Conservation (phyloP, 2,329 filamentous ascomycete species). For the Corynespora cassiicola region DNA sequence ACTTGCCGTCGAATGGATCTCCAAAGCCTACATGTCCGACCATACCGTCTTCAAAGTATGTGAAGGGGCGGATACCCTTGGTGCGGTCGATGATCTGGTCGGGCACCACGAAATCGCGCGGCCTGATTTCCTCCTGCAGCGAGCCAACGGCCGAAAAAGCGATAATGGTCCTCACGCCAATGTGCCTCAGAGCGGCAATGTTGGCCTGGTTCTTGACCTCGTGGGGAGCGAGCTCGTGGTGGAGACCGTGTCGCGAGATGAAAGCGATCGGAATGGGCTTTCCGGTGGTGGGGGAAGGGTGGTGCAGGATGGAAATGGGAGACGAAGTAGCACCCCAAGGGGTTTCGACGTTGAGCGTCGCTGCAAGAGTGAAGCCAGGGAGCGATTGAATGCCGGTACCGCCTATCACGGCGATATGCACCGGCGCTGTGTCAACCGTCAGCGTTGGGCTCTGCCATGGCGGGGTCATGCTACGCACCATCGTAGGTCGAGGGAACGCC, state of each 20-base stretch:
- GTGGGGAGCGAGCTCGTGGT: conserved; percentile 91
- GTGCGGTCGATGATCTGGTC: conserved; percentile 98
- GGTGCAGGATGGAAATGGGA: conserved; percentile 85
- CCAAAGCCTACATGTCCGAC: conserved; percentile 96
- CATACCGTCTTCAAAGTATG: conserved; percentile 91
- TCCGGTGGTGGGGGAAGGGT: conserved; percentile 73
- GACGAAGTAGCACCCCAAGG: conserved; percentile 86
- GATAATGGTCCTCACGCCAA: conserved; percentile 90
- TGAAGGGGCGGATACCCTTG: conserved; percentile 92
- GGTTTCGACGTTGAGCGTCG: conserved; percentile 76
- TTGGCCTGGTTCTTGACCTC: conserved; percentile 96
- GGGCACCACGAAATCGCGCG: conserved; percentile 94
- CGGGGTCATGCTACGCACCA: conserved; percentile 21
- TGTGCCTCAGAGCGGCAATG: conserved; percentile 90
- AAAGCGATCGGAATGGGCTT: conserved; percentile 77
- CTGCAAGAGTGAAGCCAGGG: conserved; percentile 84
- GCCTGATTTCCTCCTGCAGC: conserved; percentile 89
- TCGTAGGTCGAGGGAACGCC: conserved; percentile 41
- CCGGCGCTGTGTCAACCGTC: conserved; percentile 46
- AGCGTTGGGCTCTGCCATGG: conserved; percentile 3
- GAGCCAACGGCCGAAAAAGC: conserved; percentile 95
- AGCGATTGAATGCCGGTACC: conserved; percentile 91
- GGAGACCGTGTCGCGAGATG: conserved; percentile 85
- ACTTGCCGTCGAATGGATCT: conserved; percentile 85
- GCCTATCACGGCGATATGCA: conserved; percentile 60